Evolutionary conservation across 78 protist species (phyloP).

Genomic region (slime mould (Dictyostelium discoideum)): dicty_2.7 NC_007088.5:5048501-5049000

Average conservation of each 20-base stretch:
- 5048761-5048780: conserved; percentile 57
- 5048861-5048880: conserved; percentile 57
- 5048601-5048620: conserved; percentile 54
- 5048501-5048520: conserved; percentile 24
- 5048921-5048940: conserved; percentile 40
- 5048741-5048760: conserved; percentile 62
- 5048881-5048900: conserved; percentile 77
- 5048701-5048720: conserved; percentile 62
- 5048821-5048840: conserved; percentile 67
- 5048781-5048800: conserved; percentile 55
- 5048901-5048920: conserved; percentile 70
- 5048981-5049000: conserved; percentile 50
- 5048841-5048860: conserved; percentile 49
- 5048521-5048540: conserved; percentile 69
- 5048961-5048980: conserved; percentile 73
- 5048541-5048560: conserved; percentile 65
- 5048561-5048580: conserved; percentile 42
- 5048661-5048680: conserved; percentile 2
- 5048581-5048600: conserved; percentile 75
- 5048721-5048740: conserved; percentile 53
- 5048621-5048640: conserved; percentile 70
- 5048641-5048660: conserved; percentile 68
- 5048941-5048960: conserved; percentile 47
- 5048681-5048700: conserved; percentile 62
- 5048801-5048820: conserved; percentile 64